Conservation (phyloP, 106 monocot species). For the Platanthera zijinensis region DNA sequence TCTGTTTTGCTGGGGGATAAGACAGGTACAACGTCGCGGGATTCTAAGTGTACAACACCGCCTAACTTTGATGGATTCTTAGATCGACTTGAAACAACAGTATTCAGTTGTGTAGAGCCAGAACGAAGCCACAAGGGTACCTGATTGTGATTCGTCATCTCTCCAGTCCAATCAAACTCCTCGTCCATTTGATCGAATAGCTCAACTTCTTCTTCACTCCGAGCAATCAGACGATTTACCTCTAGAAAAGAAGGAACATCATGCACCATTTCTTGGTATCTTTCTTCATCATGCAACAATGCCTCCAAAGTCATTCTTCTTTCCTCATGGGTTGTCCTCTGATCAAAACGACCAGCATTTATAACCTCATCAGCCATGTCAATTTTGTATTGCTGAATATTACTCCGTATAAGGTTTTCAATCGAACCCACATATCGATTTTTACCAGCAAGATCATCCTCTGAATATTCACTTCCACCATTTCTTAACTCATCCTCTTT, state of each 20-base stretch:
- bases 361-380: slow-evolving; percentile 99
- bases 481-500: slow-evolving; percentile 89
- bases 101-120: slow-evolving; percentile 60
- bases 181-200: slow-evolving; percentile 99
- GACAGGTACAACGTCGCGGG: slow-evolving; percentile 18
- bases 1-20: slow-evolving; percentile 36
- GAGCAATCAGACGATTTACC: slow-evolving; percentile 96
- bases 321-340: slow-evolving; percentile 97
- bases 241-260: slow-evolving; percentile 89
- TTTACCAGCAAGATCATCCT: slow-evolving; percentile 90
- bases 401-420: slow-evolving; percentile 90
- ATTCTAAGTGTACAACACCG: slow-evolving; percentile 30
- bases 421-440: slow-evolving; percentile 93
- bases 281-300: slow-evolving; percentile 90
- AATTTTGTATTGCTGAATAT: slow-evolving; percentile 97
- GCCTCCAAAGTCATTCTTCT: slow-evolving; percentile 91
- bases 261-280: slow-evolving; percentile 88
- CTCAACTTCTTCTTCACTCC: slow-evolving; percentile 82
- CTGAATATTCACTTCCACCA: slow-evolving; percentile 69
- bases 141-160: slow-evolving; percentile 74
- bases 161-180: slow-evolving; percentile 84
- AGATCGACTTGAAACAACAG: slow-evolving; percentile 46
- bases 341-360: slow-evolving; percentile 99
- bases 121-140: slow-evolving; percentile 90
- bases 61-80: slow-evolving; percentile 77